Evolutionary conservation across 2,329 filamentous ascomycete species (phyloP), one percentile per base, ranked within the genome.

Genomic region (Capronia americana): DNA sequence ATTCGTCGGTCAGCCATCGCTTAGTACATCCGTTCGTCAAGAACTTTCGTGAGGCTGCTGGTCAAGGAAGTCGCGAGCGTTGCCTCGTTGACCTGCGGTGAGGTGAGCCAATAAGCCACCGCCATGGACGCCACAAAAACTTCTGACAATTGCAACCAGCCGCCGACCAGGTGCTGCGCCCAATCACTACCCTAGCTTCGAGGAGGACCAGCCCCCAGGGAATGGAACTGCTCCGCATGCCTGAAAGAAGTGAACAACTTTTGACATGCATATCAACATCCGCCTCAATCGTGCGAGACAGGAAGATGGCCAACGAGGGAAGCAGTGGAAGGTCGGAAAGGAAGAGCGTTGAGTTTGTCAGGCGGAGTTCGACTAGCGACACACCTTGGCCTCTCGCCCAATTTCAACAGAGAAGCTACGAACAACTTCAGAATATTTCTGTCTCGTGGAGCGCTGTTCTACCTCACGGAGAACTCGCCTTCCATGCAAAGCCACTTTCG

Each of bases 111-210:
- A 59, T 59, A 30, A 24, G 26, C 41, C 2, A 32, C 26, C n/a
- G 44, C 10, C 20, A 30, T 50, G 44, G 26, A 60, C 57, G 57
- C 57, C 57, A 60, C 57, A 60, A 60, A 34, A 38, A 60, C 57
- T 11, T 60, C 34, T 60, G 57, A 11, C n/a, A 11, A 20, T 7
- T 10, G 53, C 28, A 7, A 34, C 53, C 53, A 17, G 24, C 3
- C 7, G 8, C 23, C 26, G n/a, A n/a, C 10, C 10, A 2, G 17
- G 23, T 38, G 23, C 8, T 28, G 38, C 28, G 30, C 1, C 57
- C 57, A 59, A 59, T 59, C 57, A 50, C n/a, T 38, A 20, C 17
- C 23, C 17, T n/a, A 3, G 28, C 24, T 7, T 54, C 24, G 20
- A 30, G 10, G 14, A n/a, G 8, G 51, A 20, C 2, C 20, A 24